phyloP scores from a whole-genome alignment of 2,329 filamentous ascomycete species.

The Cercospora nicotianae region DNA sequence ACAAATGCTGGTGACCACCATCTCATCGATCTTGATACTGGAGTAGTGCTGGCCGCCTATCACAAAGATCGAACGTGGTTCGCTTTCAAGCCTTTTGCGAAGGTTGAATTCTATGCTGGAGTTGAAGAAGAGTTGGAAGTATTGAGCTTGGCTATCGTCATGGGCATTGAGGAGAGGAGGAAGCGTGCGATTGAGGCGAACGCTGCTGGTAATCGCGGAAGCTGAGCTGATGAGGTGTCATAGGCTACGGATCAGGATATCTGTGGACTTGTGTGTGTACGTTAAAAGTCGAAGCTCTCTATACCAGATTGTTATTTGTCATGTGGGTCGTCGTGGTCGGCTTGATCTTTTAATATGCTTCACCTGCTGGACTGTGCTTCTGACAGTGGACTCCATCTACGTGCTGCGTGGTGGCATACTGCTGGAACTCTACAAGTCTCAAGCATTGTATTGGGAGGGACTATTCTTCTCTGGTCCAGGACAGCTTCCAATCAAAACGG shows the following conservation, averaged over 20 bases:
- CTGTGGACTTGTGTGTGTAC: not conserved
- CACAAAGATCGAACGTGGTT: conserved; percentile 6
- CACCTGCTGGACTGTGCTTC: not conserved
- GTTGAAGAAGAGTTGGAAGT: conserved; percentile 2
- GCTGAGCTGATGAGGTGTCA: not conserved
- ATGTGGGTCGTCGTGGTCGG: not conserved
- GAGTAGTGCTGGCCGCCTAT: conserved; percentile 2
- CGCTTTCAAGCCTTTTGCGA: conserved; percentile 1
- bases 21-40: conserved; percentile 6
- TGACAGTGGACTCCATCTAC: not conserved
- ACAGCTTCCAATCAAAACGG: not conserved
- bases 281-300: not conserved
- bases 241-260: not conserved
- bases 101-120: not conserved
- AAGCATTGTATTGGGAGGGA: not conserved
- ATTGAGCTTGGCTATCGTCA: conserved; percentile 7
- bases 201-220: not conserved
- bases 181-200: not conserved
- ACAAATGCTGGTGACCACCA: not conserved
- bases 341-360: not conserved
- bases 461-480: not conserved
- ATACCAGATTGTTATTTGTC: not conserved
- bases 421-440: not conserved
- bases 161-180: conserved; percentile 1
- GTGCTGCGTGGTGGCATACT: not conserved